Evolutionary conservation across 73 alveolate species (phyloP).

Genomic region (Symbiodinium natans): DNA sequence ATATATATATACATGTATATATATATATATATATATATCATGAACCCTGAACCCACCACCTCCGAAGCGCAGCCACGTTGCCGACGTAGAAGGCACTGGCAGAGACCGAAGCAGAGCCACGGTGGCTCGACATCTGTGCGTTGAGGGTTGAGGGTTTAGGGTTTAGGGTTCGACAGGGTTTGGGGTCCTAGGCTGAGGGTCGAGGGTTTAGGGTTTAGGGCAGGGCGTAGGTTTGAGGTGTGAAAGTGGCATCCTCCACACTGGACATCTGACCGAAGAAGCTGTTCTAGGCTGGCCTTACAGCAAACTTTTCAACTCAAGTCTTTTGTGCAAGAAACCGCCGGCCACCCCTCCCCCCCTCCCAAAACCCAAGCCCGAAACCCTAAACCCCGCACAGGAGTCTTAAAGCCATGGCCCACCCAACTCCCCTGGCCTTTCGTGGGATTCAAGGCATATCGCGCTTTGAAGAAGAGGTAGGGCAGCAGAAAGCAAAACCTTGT

Average conservation of each 20-base stretch:
- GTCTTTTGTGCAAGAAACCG: no score
- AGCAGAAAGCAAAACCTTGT: not conserved
- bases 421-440: not conserved
- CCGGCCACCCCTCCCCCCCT: no score
- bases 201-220: not conserved
- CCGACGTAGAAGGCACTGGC: not conserved
- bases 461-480: slow-evolving; percentile 23
- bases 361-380: no score
- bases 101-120: not conserved
- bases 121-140: slow-evolving; percentile 1
- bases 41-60: no score
- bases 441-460: not conserved
- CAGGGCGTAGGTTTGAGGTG: not conserved
- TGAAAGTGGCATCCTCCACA: no score
- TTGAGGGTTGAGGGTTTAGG: not conserved
- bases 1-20: no score
- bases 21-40: no score
- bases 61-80: not conserved
- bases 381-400: no score
- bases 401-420: no score
- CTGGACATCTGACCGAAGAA: no score
- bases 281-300: no score
- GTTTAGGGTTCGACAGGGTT: not conserved
- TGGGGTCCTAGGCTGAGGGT: not conserved
- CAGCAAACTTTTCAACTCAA: no score